Evolutionary conservation across 1,284 basidiomycete genomes (phyloP).

Genomic region (Naganishia sp.): DNA sequence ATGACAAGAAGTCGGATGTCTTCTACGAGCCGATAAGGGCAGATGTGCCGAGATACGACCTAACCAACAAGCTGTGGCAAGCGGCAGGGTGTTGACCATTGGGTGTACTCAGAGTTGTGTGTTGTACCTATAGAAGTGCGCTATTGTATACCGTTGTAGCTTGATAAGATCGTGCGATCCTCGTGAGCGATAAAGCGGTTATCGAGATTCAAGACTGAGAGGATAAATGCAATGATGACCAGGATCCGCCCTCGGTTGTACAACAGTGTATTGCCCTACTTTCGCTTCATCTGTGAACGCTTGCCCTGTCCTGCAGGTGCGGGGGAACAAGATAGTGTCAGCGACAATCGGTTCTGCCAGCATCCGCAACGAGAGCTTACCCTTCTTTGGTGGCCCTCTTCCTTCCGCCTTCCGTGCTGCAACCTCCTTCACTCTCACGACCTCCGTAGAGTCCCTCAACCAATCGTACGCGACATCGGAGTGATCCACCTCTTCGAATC

Average conservation of each 20-base stretch:
- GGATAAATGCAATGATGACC: neutral
- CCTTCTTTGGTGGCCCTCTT: slow-evolving; percentile 51
- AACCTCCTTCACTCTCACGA: slow-evolving; percentile 41
- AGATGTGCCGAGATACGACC: slow-evolving; percentile 25
- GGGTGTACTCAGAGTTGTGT: neutral
- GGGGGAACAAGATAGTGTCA: neutral
- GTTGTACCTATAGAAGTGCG: neutral
- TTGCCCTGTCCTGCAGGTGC: slow-evolving; percentile 42
- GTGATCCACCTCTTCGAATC: slow-evolving; percentile 41
- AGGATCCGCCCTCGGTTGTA: neutral
- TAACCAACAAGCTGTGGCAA: slow-evolving; percentile 28
- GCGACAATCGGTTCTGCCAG: neutral
- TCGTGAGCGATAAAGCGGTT: neutral
- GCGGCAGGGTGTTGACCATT: slow-evolving; percentile 18
- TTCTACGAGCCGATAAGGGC: slow-evolving; percentile 24
- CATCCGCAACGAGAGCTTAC: slow-evolving; percentile 38
- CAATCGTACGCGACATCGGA: slow-evolving; percentile 41
- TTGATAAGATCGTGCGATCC: neutral
- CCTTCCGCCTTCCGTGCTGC: slow-evolving; percentile 40
- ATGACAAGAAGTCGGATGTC: slow-evolving; percentile 25
- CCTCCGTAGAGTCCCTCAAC: slow-evolving; percentile 43
- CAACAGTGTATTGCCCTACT: slow-evolving; percentile 30
- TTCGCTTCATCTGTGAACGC: slow-evolving; percentile 49
- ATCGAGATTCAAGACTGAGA: neutral
- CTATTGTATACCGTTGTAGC: slow-evolving; percentile 19